Conservation (phyloP, 129 eudicot genomes). For the Lonicera japonica region DNA sequence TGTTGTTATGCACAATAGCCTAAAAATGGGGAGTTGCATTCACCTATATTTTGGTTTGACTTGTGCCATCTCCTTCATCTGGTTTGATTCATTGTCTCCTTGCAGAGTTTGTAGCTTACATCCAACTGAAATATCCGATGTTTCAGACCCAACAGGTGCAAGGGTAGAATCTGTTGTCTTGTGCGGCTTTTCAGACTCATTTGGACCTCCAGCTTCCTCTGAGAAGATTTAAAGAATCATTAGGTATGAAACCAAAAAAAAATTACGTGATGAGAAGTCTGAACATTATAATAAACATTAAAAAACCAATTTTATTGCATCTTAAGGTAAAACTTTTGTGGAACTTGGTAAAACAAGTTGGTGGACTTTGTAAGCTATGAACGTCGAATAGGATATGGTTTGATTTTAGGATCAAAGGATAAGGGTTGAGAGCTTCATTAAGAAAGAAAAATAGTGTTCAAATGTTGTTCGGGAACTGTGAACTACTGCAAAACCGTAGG, state of each 20-base stretch:
- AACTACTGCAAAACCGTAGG: too few relatives aligned
- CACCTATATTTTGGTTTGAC: conserved; percentile 47
- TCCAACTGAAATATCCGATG: conserved; percentile 1
- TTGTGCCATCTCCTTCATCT: conserved; percentile 6
- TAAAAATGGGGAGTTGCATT: not conserved
- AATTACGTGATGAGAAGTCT: not conserved
- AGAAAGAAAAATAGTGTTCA: too few relatives aligned
- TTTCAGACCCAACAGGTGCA: conserved; percentile 1
- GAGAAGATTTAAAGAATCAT: not conserved
- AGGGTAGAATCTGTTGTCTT: not conserved
- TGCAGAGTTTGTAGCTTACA: conserved; percentile 12
- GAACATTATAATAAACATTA: not conserved
- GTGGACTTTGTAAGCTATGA: too few relatives aligned
- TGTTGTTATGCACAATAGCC: not conserved
- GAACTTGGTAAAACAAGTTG: too few relatives aligned
- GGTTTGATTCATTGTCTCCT: conserved; percentile 7
- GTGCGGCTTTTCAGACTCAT: conserved; percentile 7
- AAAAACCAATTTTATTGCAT: not conserved
- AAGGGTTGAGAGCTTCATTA: too few relatives aligned
- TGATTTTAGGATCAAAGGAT: too few relatives aligned
- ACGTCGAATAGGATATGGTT: too few relatives aligned
- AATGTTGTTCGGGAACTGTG: too few relatives aligned
- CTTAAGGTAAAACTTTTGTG: too few relatives aligned
- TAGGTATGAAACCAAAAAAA: not conserved
- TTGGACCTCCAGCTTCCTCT: conserved; percentile 33